Evolutionary conservation across 2,329 filamentous ascomycete genomes (phyloP), one percentile per base, ranked within the genome.

Genomic region (Lasiodiplodia citricola): DNA sequence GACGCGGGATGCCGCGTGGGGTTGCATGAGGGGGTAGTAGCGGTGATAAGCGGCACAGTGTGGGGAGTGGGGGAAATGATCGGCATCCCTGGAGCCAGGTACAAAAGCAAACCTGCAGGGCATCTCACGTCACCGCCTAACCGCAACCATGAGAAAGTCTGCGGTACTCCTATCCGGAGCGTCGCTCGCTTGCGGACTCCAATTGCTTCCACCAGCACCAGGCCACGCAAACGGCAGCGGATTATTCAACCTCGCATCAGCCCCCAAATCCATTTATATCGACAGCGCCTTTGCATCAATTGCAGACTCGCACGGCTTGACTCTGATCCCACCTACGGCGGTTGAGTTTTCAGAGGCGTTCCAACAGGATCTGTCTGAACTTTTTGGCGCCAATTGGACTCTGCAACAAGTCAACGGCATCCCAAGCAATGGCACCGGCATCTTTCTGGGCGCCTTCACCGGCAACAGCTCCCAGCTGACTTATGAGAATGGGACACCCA

Each of bases 241-340:
- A 52, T 52, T 73, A 4, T 79, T 80, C 70, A 73, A 72, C 8
- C 63, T 76, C 35, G 63, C 31, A 28, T 66, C 73, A 14, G 65
- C 69, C 2, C 67, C 73, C 11, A 75, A 73, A 54, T 79, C 73
- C 4, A 79, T 85, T 37, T 86, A 83, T 68, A 80, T 87, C 11
- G 74, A 82, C 4, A 70, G 71, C 0, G 70, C 68, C 1, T 82
- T 86, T 57, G 80, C 83, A 0, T 72, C 76, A 0, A 72, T 70
- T 38, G 77, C 74, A 8, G 85, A 87, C 67, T 75, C 77, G 0
- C 75, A 81, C 62, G 85, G 85, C 0, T 73, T 86, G 35, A 87
- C 84, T 0, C 77, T 86, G 10, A 86, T 87, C 54, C 85, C 85
- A 1, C 85, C 85, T 0, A 82, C 81, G 0, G 83, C 82, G 1